Base-by-base conservation (phyloP, 1,139 yeast species). In the Protomyces inouyei region DNA sequence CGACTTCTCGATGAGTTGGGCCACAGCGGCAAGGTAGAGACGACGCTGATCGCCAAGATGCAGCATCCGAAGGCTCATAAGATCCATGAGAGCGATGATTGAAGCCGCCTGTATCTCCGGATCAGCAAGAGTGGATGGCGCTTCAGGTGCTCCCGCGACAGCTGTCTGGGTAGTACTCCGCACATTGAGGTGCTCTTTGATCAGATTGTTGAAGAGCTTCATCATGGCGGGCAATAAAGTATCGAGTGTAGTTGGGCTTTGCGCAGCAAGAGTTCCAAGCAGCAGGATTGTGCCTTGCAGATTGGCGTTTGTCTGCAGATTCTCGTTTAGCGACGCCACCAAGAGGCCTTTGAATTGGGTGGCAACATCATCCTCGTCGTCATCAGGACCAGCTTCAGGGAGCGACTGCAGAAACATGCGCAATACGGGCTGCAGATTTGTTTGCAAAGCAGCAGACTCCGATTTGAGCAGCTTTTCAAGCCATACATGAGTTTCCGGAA, bases 41-140 rank as follows among this genome's bases (percentile, higher is more conserved):
- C 98, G 82, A 67, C 98, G 83, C 72, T 95, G 97, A 70, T 95
- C 99, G 0, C 97, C 98, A 36, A 95, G 79, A 38, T 83, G 81
- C 0, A 96, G 84, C 16, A 95, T 89, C 71, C 97, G 83, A 79
- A 84, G 81, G 0, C 96, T 85, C 0, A 92, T 85, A 65, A 93
- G 82, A 69, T 86, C 87, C 61, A 95, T 78, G 37, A 90, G 83
- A 74, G 87, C 87, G 69, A 88, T 91, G 61, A 64, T 38, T 8
- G 66, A 21, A 3, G 54, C 66, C 18, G 38, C 55, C n/a, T 51
- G 57, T 25, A 32, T 36, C 12, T 60, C 66, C 1, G 67, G 18
- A 25, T 64, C 60, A n/a, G 69, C 69, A 43, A 68, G 59, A 36
- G 65, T 65, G 12, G 48, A 14, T n/a, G 43, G 14, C 36, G 53